A percentile compares a stretch with the other conserved stretches of the same genome.
Evolutionary conservation across 2,329 filamentous ascomycete genomes (phyloP).

Genomic region (Phialophora macrospora): DNA sequence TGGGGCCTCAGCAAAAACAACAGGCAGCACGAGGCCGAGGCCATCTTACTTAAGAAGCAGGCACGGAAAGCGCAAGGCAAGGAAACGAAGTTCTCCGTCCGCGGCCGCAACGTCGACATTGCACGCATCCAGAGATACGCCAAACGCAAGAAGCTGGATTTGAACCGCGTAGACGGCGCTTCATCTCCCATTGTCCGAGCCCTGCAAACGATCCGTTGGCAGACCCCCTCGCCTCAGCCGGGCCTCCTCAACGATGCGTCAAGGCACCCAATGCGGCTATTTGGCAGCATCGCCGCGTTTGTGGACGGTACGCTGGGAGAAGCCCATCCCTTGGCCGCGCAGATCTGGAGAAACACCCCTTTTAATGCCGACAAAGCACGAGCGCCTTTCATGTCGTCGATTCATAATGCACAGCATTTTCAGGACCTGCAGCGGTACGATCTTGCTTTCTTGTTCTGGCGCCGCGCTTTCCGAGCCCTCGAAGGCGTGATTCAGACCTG

Average conservation of each 20-base stretch:
- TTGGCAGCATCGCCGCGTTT: background rate
- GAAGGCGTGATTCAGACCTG: slow-evolving; percentile 7
- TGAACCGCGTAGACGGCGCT: background rate
- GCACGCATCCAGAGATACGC: slow-evolving; percentile 1
- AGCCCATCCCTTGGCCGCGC: background rate
- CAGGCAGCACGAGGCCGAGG: background rate
- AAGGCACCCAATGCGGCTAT: background rate
- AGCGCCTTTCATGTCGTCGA: background rate
- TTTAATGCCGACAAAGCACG: slow-evolving; percentile 7
- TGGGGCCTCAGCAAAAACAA: slow-evolving; percentile 4
- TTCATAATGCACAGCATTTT: slow-evolving; percentile 2
- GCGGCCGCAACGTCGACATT: background rate
- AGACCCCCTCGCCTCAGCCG: background rate
- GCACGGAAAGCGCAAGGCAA: background rate
- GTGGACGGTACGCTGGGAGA: slow-evolving; percentile 1
- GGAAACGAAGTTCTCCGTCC: background rate
- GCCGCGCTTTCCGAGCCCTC: slow-evolving; percentile 4
- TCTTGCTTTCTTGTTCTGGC: slow-evolving; percentile 1
- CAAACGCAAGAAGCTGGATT: slow-evolving; percentile 2
- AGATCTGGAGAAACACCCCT: slow-evolving; percentile 6
- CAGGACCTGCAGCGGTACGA: slow-evolving; percentile 1
- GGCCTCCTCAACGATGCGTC: slow-evolving; percentile 4
- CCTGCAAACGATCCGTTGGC: background rate
- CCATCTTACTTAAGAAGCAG: background rate
- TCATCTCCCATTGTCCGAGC: background rate